phyloP scores from a whole-genome alignment of 108 stramenopile species.

The Cylindrotheca closterium region DNA sequence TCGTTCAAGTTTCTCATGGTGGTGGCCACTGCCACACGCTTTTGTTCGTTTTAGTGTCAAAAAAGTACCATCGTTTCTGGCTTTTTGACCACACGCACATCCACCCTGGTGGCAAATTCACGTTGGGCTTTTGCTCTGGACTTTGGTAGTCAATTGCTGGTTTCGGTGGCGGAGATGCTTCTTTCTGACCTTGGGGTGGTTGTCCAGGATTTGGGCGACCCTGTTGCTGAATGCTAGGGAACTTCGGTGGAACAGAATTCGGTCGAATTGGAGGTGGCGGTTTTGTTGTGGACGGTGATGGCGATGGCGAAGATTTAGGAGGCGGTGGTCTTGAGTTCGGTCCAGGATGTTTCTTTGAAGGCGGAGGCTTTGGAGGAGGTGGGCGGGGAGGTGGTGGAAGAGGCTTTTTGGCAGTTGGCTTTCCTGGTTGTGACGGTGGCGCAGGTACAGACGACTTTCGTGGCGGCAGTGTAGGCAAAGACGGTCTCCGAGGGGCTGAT shows the following conservation, averaged over 20 bases:
- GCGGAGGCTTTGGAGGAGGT: constrained; percentile 22
- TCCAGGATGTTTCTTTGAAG: constrained; percentile 10
- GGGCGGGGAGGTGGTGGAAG: constrained; percentile 33
- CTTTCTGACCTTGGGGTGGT: constrained; percentile 3
- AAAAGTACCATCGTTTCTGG: constrained; percentile 84
- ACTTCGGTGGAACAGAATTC: not conserved
- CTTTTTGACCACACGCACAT: constrained; percentile 77
- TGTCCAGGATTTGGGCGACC: not conserved
- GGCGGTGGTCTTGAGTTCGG: constrained; percentile 6
- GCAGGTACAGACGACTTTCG: constrained; percentile 5
- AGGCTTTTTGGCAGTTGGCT: constrained; percentile 4
- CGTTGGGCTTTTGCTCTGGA: constrained; percentile 60
- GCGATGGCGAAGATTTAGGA: constrained; percentile 12
- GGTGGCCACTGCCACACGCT: constrained; percentile 79
- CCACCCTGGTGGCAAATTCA: constrained; percentile 73
- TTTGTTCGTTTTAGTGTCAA: constrained; percentile 66
- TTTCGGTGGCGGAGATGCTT: constrained; percentile 5
- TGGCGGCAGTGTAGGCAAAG: constrained; percentile 18
- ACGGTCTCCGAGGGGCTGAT: not conserved
- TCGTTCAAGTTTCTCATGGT: constrained; percentile 12
- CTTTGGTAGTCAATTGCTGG: constrained; percentile 40
- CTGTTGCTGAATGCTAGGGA: constrained; percentile 3
- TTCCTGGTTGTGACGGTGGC: constrained; percentile 35
- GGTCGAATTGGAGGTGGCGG: constrained; percentile 3
- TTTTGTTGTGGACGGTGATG: constrained; percentile 10